A percentile compares a stretch with the other conserved stretches of the same genome.
phyloP scores from a whole-genome alignment of 768 basidiomycete species.

The Trichaptum fuscoviolaceum region DNA sequence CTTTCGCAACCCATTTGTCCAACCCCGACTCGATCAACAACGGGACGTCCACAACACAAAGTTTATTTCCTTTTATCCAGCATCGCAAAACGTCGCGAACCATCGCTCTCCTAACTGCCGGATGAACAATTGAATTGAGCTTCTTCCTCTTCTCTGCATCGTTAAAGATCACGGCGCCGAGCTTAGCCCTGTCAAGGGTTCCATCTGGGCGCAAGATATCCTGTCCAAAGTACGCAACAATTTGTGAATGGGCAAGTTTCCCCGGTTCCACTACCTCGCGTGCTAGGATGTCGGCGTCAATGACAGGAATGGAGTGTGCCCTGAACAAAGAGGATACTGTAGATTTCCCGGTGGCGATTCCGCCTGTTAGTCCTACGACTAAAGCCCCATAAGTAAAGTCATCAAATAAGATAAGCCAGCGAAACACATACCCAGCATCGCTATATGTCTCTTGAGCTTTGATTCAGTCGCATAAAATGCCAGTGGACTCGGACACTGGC shows the following conservation, averaged over 20 bases:
- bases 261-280: slow-evolving; percentile 83
- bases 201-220: slow-evolving; percentile 65
- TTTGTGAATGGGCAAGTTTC: slow-evolving; percentile 61
- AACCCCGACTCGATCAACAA: slow-evolving; percentile 85
- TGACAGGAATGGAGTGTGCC: slow-evolving; percentile 64
- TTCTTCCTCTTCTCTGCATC: slow-evolving; percentile 64
- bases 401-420: neutral
- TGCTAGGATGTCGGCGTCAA: slow-evolving; percentile 91
- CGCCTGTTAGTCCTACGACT: slow-evolving; percentile 96
- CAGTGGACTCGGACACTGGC: neutral
- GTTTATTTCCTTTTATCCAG: slow-evolving; percentile 76
- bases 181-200: slow-evolving; percentile 71
- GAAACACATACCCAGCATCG: slow-evolving; percentile 1
- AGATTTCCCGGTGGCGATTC: slow-evolving; percentile 96
- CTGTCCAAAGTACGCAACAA: slow-evolving; percentile 66
- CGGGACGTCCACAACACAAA: slow-evolving; percentile 87
- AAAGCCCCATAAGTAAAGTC: neutral
- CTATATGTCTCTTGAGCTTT: neutral
- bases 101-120: slow-evolving; percentile 82
- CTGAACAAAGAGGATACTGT: slow-evolving; percentile 77
- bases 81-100: slow-evolving; percentile 54
- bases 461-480: neutral
- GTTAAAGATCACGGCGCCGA: slow-evolving; percentile 82
- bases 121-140: slow-evolving; percentile 86
- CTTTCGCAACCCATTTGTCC: slow-evolving; percentile 76